These are phyloP conservation scores for Discostella pseudostelligera DNA, from an alignment of 108 stramenopile species.

Conservation along the genomic window DNA sequence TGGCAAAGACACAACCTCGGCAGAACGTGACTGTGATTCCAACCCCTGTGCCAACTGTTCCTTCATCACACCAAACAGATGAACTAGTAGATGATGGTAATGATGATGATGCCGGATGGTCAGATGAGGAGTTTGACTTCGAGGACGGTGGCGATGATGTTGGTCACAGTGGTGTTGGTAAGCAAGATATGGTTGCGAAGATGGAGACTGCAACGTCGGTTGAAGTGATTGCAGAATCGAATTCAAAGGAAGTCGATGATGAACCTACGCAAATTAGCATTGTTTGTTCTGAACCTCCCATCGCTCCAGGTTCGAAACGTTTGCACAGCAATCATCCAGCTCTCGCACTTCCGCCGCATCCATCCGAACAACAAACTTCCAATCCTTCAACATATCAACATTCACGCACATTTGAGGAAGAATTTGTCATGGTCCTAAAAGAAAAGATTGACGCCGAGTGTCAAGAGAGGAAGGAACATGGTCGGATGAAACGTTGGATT, in stretches of 20 bases:
- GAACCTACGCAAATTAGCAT: neutral
- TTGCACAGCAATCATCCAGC: neutral
- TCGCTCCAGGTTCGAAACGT: no score
- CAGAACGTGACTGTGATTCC: neutral
- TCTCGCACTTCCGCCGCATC: neutral
- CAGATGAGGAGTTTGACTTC: conserved; percentile 42
- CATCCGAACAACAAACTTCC: neutral
- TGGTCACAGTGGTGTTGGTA: neutral
- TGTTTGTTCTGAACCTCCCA: neutral
- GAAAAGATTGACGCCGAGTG: conserved; percentile 34
- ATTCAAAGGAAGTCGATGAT: neutral
- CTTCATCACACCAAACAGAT: neutral
- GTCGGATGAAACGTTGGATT: conserved; percentile 43
- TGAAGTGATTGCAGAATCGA: neutral
- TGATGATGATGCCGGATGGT: conserved; percentile 43
- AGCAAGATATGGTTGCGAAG: neutral
- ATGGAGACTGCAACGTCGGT: neutral
- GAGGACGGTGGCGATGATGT: conserved; percentile 18
- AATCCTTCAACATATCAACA: neutral
- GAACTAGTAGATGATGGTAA: neutral
- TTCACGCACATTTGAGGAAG: conserved; percentile 25
- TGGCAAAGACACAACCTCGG: neutral
- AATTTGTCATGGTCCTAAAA: conserved; percentile 33
- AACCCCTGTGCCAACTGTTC: neutral
- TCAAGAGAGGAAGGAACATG: conserved; percentile 30